Base-by-base conservation (phyloP, 768 basidiomycete genomes). In the Pholiota microspora region DNA sequence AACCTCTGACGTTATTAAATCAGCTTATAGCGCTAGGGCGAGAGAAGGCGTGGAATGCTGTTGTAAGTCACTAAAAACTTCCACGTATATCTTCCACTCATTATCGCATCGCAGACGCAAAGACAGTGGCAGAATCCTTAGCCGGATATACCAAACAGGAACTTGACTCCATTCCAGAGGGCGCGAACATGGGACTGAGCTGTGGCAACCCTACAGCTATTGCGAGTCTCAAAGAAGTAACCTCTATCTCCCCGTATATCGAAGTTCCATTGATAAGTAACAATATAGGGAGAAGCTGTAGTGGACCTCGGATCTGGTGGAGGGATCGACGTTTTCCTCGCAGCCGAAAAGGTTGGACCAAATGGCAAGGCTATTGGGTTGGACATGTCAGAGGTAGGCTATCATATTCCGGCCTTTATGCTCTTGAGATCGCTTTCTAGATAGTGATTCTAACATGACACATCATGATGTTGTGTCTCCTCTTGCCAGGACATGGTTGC, bases 251-350 rank as follows among this genome's bases (percentile, higher is more conserved):
- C 23, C 45, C 3, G 32, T 31, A 35, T 16, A 7, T 5, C 45
- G 15, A 8, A n/a, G n/a, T n/a, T n/a, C n/a, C n/a, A n/a, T n/a
- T n/a, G n/a, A n/a, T n/a, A n/a, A n/a, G n/a, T n/a, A n/a, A n/a
- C n/a, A 27, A 16, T 12, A 15, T 55, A 83, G 82, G 83, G 83
- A 42, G 83, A 85, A 66, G 69, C 63, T 0, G 76, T 84, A 3
- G 62, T 86, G 1, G 80, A 85, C 62, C 71, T 86, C 6, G 84
- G 83, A 7, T 81, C 76, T 2, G 82, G 84, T 0, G 80, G 75
- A 1, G 84, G 84, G 0, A 69, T 81, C 9, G 81, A 85, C 56
- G 71, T 84, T 27, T 75, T 85, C 47, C 71, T 83, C 8, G 78
- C 82, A 0, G 81, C 81, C 2, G 51, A 62, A 0, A 77, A 77